phyloP scores from a whole-genome alignment of 2,329 filamentous ascomycete species.

The Cladophialophora carrionii region DNA sequence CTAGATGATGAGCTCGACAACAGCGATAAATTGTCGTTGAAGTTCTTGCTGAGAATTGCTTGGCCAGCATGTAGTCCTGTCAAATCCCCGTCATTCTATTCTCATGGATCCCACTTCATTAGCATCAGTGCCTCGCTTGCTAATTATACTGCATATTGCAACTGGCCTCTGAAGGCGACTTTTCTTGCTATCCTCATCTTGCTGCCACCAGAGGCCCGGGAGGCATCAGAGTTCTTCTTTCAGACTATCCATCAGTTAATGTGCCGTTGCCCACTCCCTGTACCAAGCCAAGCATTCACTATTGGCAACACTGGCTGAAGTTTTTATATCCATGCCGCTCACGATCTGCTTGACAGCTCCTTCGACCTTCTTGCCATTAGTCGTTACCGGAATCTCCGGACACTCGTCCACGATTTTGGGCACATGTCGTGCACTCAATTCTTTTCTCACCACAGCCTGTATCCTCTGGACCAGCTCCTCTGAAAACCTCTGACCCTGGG shows the following conservation, averaged over 20 bases:
- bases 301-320: constrained; percentile 91
- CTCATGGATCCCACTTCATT: too few species aligned
- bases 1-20: too few species aligned
- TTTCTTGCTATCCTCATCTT: too few species aligned
- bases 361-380: constrained; percentile 98
- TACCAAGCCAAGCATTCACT: constrained; percentile 89
- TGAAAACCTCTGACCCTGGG: constrained; percentile 59
- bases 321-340: constrained; percentile 82
- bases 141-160: too few species aligned
- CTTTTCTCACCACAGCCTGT: constrained; percentile 69
- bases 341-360: constrained; percentile 96
- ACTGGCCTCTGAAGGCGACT: too few species aligned
- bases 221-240: too few species aligned
- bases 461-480: constrained; percentile 66
- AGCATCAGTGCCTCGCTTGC: too few species aligned
- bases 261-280: constrained; percentile 65
- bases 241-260: constrained; percentile 8
- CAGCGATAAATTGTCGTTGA: too few species aligned
- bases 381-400: constrained; percentile 84
- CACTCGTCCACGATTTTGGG: constrained; percentile 81
- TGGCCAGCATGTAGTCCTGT: too few species aligned
- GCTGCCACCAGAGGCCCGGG: too few species aligned
- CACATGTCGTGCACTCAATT: constrained; percentile 87
- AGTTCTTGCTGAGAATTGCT: too few species aligned
- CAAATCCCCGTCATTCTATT: too few species aligned